Conservation (phyloP, 2,329 filamentous ascomycete genomes). For the Calonectria pseudoreteaudii region DNA sequence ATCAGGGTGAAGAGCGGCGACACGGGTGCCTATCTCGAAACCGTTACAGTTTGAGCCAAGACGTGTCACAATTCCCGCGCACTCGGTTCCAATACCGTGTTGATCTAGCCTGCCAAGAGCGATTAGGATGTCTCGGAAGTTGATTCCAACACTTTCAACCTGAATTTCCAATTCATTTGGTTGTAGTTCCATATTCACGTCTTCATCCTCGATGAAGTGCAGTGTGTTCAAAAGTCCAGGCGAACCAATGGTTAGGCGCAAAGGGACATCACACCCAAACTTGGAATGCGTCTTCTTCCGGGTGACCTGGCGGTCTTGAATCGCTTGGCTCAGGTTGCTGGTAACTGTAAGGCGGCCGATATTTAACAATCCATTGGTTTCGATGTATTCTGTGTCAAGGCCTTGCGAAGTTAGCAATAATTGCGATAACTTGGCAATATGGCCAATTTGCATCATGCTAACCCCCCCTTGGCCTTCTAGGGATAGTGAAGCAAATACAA, state of each 20-base stretch:
- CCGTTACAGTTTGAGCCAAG: constrained; percentile 1
- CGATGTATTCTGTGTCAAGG: constrained; percentile 2
- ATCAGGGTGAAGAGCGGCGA: neutral
- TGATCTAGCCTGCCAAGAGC: constrained; percentile 36
- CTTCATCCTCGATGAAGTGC: constrained; percentile 4
- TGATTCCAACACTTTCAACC: constrained; percentile 10
- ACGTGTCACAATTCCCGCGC: constrained; percentile 25
- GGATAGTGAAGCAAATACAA: neutral
- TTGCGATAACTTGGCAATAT: neutral
- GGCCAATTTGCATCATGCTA: neutral
- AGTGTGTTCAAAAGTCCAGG: constrained; percentile 9
- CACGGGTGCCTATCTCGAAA: neutral
- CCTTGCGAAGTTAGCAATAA: neutral
- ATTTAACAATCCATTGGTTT: neutral
- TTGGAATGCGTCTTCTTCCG: neutral
- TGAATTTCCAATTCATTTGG: constrained; percentile 15
- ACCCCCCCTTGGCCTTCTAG: neutral
- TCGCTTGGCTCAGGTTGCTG: neutral
- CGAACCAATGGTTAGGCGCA: neutral
- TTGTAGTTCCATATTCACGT: neutral
- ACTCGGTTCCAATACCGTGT: constrained; percentile 35
- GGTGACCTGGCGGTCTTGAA: neutral
- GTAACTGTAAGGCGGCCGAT: neutral
- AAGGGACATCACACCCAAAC: neutral
- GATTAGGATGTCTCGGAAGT: constrained; percentile 34